Evolutionary conservation across 495 filamentous ascomycete genomes (phyloP).

Genomic region (Penicillium cosmopolitanum): DNA sequence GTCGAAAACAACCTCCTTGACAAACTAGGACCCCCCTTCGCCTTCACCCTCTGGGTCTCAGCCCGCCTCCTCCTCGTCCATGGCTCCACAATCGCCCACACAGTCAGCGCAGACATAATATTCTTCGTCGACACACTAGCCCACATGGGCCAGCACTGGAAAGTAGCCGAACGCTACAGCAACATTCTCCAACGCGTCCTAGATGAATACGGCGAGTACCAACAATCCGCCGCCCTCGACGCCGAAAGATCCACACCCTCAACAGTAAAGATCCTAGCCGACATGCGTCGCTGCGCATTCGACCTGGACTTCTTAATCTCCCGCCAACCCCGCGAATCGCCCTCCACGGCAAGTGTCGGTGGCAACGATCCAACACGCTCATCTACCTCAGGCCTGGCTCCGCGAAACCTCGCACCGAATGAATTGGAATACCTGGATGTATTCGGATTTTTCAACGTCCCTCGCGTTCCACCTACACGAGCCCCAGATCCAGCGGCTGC

Average conservation of each 20-base stretch:
- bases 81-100: slow-evolving; percentile 82
- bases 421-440: slow-evolving; percentile 91
- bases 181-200: slow-evolving; percentile 79
- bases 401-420: slow-evolving; percentile 70
- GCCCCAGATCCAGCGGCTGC: slow-evolving; percentile 30
- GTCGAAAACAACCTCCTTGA: slow-evolving; percentile 70
- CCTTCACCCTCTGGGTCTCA: slow-evolving; percentile 91
- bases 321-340: slow-evolving; percentile 67
- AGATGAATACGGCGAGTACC: slow-evolving; percentile 79
- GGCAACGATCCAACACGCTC: slow-evolving; percentile 25
- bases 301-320: slow-evolving; percentile 88
- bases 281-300: slow-evolving; percentile 84
- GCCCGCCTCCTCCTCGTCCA: slow-evolving; percentile 84
- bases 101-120: slow-evolving; percentile 73
- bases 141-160: slow-evolving; percentile 81
- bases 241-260: slow-evolving; percentile 77
- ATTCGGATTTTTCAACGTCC: slow-evolving; percentile 92
- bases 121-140: slow-evolving; percentile 80
- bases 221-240: slow-evolving; percentile 55
- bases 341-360: slow-evolving; percentile 35
- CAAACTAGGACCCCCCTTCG: slow-evolving; percentile 84
- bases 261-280: slow-evolving; percentile 81
- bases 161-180: slow-evolving; percentile 80
- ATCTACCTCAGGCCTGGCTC: slow-evolving; percentile 34
- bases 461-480: slow-evolving; percentile 60